These are phyloP conservation scores for Chlorella sp. DNA, from an alignment of 139 green algal genomes.

Conservation along the genomic window DNA sequence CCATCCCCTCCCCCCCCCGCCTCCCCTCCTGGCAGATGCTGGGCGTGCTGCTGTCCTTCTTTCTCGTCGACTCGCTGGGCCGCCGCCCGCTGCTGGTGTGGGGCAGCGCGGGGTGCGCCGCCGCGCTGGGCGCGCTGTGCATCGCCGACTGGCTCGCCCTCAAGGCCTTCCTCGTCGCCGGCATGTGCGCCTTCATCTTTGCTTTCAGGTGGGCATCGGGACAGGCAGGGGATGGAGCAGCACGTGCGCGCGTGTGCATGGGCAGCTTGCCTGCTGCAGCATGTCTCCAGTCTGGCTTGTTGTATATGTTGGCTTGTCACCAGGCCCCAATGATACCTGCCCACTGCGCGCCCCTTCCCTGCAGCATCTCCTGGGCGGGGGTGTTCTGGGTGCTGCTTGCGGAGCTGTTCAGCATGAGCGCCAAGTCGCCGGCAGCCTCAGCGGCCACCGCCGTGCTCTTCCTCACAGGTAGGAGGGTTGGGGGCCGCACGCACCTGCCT, in stretches of 20 bases:
- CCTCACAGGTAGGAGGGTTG: slow-evolving; percentile 51
- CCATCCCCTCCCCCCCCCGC: not conserved
- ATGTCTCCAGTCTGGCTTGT: not conserved
- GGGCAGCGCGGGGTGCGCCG: slow-evolving; percentile 56
- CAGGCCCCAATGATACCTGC: too few relatives aligned
- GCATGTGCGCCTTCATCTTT: slow-evolving; percentile 85
- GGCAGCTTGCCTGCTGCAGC: not conserved
- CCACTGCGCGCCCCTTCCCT: not conserved
- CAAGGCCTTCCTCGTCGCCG: slow-evolving; percentile 45
- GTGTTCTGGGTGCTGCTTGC: slow-evolving; percentile 85
- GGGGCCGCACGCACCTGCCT: too few relatives aligned
- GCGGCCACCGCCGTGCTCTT: slow-evolving; percentile 74
- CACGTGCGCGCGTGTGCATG: not conserved
- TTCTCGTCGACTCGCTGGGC: slow-evolving; percentile 73
- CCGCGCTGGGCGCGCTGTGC: slow-evolving; percentile 44
- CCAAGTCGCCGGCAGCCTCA: slow-evolving; percentile 65
- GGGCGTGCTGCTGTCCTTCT: slow-evolving; percentile 52
- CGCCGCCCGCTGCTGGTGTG: slow-evolving; percentile 77
- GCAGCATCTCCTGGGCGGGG: slow-evolving; percentile 62
- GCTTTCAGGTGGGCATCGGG: slow-evolving; percentile 49
- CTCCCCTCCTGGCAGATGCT: slow-evolving; percentile 49
- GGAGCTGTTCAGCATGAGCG: slow-evolving; percentile 80
- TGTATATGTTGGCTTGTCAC: not conserved
- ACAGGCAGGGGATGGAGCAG: not conserved
- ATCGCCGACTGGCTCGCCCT: slow-evolving; percentile 34